Evolutionary conservation across 2,329 filamentous ascomycete genomes (phyloP), one percentile per base, ranked within the genome.

Genomic region (Verticillium nubilum): DNA sequence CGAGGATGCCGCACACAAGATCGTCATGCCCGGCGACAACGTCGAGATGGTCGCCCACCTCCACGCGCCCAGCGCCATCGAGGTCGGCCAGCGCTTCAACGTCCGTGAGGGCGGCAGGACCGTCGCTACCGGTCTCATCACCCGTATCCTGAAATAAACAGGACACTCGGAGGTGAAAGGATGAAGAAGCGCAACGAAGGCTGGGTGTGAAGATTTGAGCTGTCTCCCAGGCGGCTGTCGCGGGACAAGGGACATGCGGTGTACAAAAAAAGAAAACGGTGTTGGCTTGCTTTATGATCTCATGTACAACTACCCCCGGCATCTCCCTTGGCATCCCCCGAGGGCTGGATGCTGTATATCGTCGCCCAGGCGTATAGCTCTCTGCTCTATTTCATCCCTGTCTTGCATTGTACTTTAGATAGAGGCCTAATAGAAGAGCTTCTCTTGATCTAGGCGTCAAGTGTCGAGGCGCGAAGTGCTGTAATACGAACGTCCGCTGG

Each of bases 1-100:
- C 63, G 87, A 89, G 75, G 88, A 94, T 68, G 77, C 83, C 61
- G 74, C 82, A 64, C 80, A 79, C 76, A 93, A 91, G 83, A 90
- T 92, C 81, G 88, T 97, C 77, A 96, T 97, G 92, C 95, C 95
- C 57, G 95, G 95, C 76, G 95, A 99, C 85, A 99, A 99, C 78
- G 87, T 97, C 67, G 95, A 99, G 84, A 97, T 99, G 93, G 80
- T 95, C 65, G 90, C 92, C 74, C 86, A 89, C 69, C 87, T 97
- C 72, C 86, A 92, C 78, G 82, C 90, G 77, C 91, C 94, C 64
- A 86, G 96, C 70, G 94, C 94, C 61, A 79, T 97, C 64, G 95
- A 99, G 81, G 80, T 86, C 64, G 94, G 95, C 68, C 92, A 97
- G 82, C 91, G 95, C 70, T 95, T 99, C 86, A 99, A 98, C 83